Evolutionary conservation across 805 yeast genomes (phyloP).

Genomic region (Candida odintsovae): DNA sequence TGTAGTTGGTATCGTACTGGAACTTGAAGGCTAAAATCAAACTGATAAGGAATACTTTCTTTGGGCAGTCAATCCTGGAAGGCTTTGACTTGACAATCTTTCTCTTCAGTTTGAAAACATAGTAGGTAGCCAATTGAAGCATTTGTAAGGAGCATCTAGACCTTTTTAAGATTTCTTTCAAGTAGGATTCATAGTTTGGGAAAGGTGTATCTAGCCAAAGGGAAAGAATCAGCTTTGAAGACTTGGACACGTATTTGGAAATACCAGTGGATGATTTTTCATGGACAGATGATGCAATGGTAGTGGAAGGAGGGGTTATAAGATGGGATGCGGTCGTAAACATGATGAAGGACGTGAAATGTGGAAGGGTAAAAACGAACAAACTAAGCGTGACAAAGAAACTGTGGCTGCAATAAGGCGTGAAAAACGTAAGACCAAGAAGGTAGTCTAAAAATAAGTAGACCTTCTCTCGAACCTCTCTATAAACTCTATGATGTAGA

Average conservation of each 20-base stretch:
- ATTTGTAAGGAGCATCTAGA: conserved; percentile 57
- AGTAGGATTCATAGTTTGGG: conserved; percentile 16
- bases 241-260: conserved; percentile 9
- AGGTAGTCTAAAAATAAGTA: not conserved
- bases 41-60: conserved; percentile 61
- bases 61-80: conserved; percentile 38
- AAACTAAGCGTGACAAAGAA: not conserved
- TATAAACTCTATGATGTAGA: not conserved
- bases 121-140: conserved; percentile 62
- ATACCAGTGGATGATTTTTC: conserved; percentile 1
- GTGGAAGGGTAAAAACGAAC: not conserved
- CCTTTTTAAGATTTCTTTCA: conserved; percentile 39
- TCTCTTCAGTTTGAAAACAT: conserved; percentile 44
- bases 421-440: not conserved
- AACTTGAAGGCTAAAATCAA: conserved; percentile 70
- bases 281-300: not conserved
- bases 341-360: not conserved
- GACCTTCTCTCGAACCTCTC: not conserved
- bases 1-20: conserved; percentile 65
- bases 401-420: not conserved
- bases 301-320: conserved; percentile 14
- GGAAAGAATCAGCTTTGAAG: conserved; percentile 12
- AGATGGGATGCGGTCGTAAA: conserved; percentile 3
- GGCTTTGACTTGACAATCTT: conserved; percentile 7
- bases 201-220: conserved; percentile 15